Conservation (phyloP, 2,329 filamentous ascomycete species). For the Aspergillus pseudonomiae region DNA sequence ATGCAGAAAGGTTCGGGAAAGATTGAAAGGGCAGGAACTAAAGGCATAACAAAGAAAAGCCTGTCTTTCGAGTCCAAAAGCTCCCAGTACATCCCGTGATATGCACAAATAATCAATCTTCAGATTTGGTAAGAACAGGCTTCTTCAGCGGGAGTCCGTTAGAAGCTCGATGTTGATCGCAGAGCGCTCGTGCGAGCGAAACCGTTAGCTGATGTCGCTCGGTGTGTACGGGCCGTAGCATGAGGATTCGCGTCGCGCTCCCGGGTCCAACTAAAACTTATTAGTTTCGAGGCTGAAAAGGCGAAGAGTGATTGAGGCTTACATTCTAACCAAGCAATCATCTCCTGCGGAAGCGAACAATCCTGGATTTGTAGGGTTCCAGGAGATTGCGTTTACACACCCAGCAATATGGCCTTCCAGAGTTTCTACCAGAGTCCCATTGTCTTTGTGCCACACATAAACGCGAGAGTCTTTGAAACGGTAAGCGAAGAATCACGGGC, state of each 20-base stretch:
- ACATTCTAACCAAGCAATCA: constrained; percentile 84
- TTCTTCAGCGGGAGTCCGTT: constrained; percentile 11
- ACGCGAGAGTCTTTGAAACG: constrained; percentile 63
- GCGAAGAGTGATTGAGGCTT: constrained; percentile 43
- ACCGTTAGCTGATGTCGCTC: constrained; percentile 36
- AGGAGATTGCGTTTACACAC: constrained; percentile 82
- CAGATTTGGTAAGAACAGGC: neutral
- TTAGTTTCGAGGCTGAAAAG: constrained; percentile 1
- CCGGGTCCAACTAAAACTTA: constrained; percentile 36
- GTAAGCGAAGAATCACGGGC: constrained; percentile 24
- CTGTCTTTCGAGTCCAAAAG: constrained; percentile 18
- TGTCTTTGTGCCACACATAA: constrained; percentile 89
- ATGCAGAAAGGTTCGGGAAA: constrained; percentile 20
- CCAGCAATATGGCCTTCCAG: constrained; percentile 74
- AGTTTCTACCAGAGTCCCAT: constrained; percentile 73
- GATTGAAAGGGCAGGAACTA: neutral
- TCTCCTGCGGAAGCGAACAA: constrained; percentile 93
- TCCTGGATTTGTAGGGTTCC: constrained; percentile 80
- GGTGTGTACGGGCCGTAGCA: constrained; percentile 29
- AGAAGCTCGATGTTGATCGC: constrained; percentile 41
- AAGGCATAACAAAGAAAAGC: neutral
- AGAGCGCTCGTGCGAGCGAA: constrained; percentile 46
- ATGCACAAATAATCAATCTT: constrained; percentile 7
- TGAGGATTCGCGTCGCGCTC: constrained; percentile 33
- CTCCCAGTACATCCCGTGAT: constrained; percentile 14